Percentiles rank a stretch among this genome's conserved stretches.
Evolutionary conservation across 176 grass and related monocot species (phyloP).

Genomic region (Aegilops umbellulata): DNA sequence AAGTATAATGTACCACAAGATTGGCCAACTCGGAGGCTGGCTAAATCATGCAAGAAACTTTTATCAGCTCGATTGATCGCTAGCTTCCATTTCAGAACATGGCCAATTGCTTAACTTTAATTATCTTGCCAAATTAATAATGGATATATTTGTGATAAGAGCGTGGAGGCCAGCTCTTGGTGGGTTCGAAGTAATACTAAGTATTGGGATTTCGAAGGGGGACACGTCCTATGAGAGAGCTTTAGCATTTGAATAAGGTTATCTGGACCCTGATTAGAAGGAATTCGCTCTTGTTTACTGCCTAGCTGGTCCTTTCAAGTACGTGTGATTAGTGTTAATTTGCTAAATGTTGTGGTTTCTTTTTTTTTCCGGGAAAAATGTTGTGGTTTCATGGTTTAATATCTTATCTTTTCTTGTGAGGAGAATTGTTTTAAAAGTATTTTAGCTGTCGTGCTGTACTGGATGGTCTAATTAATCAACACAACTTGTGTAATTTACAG

Average conservation of each 20-base stretch:
- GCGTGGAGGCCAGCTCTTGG: slow-evolving; percentile 22
- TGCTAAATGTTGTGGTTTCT: background rate
- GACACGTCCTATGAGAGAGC: background rate
- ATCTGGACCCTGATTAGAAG: slow-evolving; percentile 20
- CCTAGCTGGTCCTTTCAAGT: slow-evolving; percentile 28
- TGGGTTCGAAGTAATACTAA: background rate
- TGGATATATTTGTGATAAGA: background rate
- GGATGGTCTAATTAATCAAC: background rate
- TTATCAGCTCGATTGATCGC: background rate
- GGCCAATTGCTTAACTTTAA: background rate
- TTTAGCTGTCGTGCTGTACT: background rate
- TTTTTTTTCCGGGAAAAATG: background rate
- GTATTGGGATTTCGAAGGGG: slow-evolving; percentile 3
- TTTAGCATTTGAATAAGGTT: background rate
- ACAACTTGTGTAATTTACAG: slow-evolving; percentile 19
- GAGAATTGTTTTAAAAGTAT: no score
- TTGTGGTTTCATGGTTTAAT: background rate
- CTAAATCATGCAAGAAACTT: slow-evolving; percentile 37
- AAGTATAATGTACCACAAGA: slow-evolving; percentile 1
- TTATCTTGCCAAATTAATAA: background rate
- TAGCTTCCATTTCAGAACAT: slow-evolving; percentile 18
- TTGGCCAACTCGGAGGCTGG: slow-evolving; percentile 27
- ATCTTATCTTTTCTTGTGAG: background rate
- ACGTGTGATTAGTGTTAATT: background rate
- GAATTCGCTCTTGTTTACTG: slow-evolving; percentile 11